phyloP scores from a whole-genome alignment of 2,329 filamentous ascomycete species.

The Nothophaeocryptopus gaeumannii region DNA sequence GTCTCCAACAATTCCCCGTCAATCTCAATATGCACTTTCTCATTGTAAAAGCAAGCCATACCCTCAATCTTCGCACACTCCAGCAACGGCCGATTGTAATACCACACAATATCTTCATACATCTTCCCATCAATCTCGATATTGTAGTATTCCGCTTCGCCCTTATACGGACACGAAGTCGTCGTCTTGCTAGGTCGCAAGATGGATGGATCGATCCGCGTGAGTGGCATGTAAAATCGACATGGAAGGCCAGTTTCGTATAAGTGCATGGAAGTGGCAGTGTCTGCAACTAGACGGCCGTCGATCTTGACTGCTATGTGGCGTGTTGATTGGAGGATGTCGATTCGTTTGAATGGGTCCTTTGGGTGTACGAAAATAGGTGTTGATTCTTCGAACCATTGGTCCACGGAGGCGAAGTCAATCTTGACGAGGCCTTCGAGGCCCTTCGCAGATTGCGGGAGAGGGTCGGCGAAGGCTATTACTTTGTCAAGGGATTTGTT shows the following conservation, averaged over 20 bases:
- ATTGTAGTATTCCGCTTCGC: conserved; percentile 61
- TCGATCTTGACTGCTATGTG: conserved; percentile 50
- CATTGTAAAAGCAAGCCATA: conserved; percentile 61
- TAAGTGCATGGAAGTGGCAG: conserved; percentile 50
- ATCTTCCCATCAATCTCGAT: conserved; percentile 46
- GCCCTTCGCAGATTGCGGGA: conserved; percentile 14
- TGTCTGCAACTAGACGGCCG: conserved; percentile 50
- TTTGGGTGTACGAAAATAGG: conserved; percentile 63
- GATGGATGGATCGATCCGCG: conserved; percentile 47
- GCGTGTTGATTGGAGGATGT: conserved; percentile 57
- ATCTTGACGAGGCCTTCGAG: conserved; percentile 29
- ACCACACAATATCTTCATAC: conserved; percentile 59
- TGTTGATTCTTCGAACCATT: conserved; percentile 59
- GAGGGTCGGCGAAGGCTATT: conserved; percentile 20
- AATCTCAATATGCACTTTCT: conserved; percentile 64
- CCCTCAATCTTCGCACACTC: conserved; percentile 59
- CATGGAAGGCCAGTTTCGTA: conserved; percentile 60
- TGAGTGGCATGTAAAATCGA: conserved; percentile 59
- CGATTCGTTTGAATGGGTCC: conserved; percentile 64
- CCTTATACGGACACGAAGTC: conserved; percentile 67
- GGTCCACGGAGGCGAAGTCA: conserved; percentile 33
- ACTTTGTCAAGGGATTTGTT: conserved; percentile 19
- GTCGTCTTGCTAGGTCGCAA: conserved; percentile 51
- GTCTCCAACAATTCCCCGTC: conserved; percentile 35
- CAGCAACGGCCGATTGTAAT: conserved; percentile 55